phyloP scores from a whole-genome alignment of 2,329 filamentous ascomycete genomes.

The Exophiala dermatitidis region DNA sequence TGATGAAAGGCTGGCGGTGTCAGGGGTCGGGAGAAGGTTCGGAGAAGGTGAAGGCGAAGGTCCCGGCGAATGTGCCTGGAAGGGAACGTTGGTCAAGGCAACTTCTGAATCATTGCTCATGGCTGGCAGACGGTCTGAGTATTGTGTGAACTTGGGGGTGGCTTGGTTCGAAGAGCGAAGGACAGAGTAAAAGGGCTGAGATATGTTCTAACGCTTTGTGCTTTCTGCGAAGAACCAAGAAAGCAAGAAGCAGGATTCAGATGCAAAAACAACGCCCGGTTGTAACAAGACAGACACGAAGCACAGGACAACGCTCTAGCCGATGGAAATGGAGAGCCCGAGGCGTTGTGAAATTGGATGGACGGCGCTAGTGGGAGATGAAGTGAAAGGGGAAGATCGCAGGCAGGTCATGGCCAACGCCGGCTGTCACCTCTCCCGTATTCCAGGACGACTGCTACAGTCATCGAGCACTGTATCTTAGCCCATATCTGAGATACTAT shows the following conservation, averaged over 20 bases:
- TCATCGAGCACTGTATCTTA: too few species aligned
- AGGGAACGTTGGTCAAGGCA: conserved; percentile 5
- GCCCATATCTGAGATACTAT: too few species aligned
- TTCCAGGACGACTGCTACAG: too few species aligned
- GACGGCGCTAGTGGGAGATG: conserved; percentile 11
- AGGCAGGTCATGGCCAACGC: neutral
- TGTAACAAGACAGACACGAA: neutral
- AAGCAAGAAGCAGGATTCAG: neutral
- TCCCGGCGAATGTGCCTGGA: conserved; percentile 17
- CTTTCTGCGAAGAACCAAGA: neutral
- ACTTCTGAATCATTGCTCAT: conserved; percentile 16
- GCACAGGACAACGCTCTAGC: conserved; percentile 8
- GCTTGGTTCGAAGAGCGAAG: neutral
- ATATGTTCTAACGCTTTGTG: neutral
- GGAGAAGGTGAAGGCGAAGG: conserved; percentile 20
- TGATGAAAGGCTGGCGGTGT: conserved; percentile 24
- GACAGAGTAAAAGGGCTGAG: neutral
- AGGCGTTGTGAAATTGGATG: conserved; percentile 12
- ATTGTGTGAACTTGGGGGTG: neutral
- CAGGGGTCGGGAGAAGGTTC: conserved; percentile 18
- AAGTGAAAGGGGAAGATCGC: conserved; percentile 7
- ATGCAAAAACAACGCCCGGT: neutral
- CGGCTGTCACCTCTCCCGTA: neutral
- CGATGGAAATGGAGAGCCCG: conserved; percentile 4
- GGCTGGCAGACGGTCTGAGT: neutral